Evolutionary conservation across 176 grass and related monocot genomes (phyloP).

Genomic region (Sorghum bicolor): Sorghum_bicolor_NCBIv3 NC_012879.2:48131001-48131500

Average conservation of each 20-base stretch:
- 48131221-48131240: conserved; percentile 35
- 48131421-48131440: not conserved
- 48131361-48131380: not conserved
- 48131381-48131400: not conserved
- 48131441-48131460: not conserved
- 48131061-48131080: not conserved
- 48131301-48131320: not conserved
- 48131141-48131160: conserved; percentile 46
- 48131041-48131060: not conserved
- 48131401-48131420: not conserved
- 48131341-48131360: not conserved
- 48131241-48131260: conserved; percentile 46
- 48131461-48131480: not conserved
- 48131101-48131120: conserved; percentile 39
- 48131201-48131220: conserved; percentile 19
- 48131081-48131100: conserved; percentile 27
- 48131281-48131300: not conserved
- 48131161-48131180: conserved; percentile 41
- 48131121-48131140: conserved; percentile 36
- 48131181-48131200: conserved; percentile 45
- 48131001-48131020: not conserved
- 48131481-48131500: not conserved
- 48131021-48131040: not conserved
- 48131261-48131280: conserved; percentile 36
- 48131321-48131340: not conserved